These are phyloP conservation scores for Kodamaea sagamina DNA, from an alignment of 805 yeast genomes.

Conservation along the genomic window DNA sequence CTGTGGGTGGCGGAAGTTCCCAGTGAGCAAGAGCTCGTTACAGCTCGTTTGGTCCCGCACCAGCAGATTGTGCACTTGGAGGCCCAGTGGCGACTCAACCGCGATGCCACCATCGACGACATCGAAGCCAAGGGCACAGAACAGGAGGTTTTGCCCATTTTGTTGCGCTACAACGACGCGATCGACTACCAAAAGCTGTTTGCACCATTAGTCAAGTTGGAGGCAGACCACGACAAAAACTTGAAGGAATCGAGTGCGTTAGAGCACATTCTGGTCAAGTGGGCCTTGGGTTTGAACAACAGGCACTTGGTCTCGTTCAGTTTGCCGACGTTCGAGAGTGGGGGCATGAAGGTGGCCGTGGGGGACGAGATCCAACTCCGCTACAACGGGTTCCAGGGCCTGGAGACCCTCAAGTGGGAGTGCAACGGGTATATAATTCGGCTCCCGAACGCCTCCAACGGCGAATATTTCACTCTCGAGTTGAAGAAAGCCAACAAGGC, in stretches of 20 bases:
- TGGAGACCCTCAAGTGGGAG: conserved; percentile 56
- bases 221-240: conserved; percentile 76
- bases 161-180: conserved; percentile 78
- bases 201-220: conserved; percentile 80
- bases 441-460: conserved; percentile 58
- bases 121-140: conserved; percentile 53
- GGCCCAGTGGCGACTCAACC: conserved; percentile 75
- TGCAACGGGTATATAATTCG: conserved; percentile 70
- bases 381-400: conserved; percentile 56
- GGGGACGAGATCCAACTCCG: conserved; percentile 81
- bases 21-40: conserved; percentile 58
- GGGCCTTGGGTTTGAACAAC: conserved; percentile 71
- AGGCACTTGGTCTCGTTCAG: conserved; percentile 69
- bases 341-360: conserved; percentile 68
- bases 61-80: conserved; percentile 73
- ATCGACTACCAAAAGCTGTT: conserved; percentile 81
- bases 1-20: conserved; percentile 82
- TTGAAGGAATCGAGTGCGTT: conserved; percentile 76
- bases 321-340: conserved; percentile 64
- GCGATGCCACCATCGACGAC: conserved; percentile 71
- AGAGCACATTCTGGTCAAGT: conserved; percentile 67
- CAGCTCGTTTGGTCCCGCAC: conserved; percentile 56
- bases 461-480: conserved; percentile 74
- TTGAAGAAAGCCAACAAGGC: conserved; percentile 43
- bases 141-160: conserved; percentile 65